Evolutionary conservation across 345 rosid species (phyloP).

Genomic region (Populus alba): DNA sequence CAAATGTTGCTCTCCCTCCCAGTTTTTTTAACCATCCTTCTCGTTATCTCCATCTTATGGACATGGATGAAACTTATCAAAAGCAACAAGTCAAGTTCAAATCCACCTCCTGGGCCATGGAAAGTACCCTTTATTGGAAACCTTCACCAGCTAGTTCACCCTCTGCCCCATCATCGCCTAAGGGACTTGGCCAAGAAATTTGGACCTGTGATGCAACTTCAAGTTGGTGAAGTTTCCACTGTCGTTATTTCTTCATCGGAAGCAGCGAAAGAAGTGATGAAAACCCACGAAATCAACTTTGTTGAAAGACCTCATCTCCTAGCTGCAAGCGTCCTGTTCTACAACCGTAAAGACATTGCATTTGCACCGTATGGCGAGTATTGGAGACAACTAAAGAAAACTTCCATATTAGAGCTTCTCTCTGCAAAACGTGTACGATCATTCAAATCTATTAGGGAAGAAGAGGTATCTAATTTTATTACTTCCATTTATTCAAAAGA

Average conservation of each 20-base stretch:
- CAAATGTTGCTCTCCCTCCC: neutral
- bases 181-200: slow-evolving; percentile 11
- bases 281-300: slow-evolving; percentile 27
- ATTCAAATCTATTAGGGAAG: slow-evolving; percentile 20
- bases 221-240: slow-evolving; percentile 2
- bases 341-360: slow-evolving; percentile 3
- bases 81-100: neutral
- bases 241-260: slow-evolving; percentile 28
- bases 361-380: slow-evolving; percentile 23
- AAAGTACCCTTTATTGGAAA: slow-evolving; percentile 13
- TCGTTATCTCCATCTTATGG: slow-evolving; percentile 7
- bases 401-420: slow-evolving; percentile 14
- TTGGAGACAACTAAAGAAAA: slow-evolving; percentile 32
- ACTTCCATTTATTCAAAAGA: neutral
- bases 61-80: neutral
- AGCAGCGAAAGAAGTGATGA: slow-evolving; percentile 29
- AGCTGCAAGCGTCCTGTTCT: neutral
- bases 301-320: slow-evolving; percentile 11
- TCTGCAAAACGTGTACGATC: slow-evolving; percentile 19
- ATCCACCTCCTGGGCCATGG: slow-evolving; percentile 12
- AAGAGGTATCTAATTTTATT: neutral
- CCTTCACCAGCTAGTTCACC: slow-evolving; percentile 1
- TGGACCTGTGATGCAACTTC: slow-evolving; percentile 17
- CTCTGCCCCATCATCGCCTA: slow-evolving; percentile 4
- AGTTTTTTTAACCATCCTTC: neutral